Conservation (phyloP, 495 filamentous ascomycete species). For the Hypoxylon crocopeplum region DNA sequence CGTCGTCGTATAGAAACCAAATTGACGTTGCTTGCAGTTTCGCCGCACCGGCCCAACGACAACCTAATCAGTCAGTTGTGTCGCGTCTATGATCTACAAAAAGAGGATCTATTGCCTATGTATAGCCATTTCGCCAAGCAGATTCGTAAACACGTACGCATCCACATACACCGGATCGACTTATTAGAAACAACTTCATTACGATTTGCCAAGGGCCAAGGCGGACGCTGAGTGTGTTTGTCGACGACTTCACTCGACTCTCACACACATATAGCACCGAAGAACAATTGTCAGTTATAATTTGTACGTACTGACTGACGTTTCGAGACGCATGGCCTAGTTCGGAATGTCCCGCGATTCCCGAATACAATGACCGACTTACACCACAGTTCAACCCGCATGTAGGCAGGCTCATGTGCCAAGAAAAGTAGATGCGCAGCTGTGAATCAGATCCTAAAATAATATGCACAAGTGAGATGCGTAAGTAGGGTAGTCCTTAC, state of each 20-base stretch:
- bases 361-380: conserved; percentile 40
- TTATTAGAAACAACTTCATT: conserved; percentile 31
- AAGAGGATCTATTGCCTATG: conserved; percentile 21
- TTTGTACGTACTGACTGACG: conserved; percentile 24
- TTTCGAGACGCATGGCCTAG: conserved; percentile 13
- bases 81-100: conserved; percentile 22
- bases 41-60: conserved; percentile 18
- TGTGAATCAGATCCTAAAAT: conserved; percentile 40
- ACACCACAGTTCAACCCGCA: conserved; percentile 39
- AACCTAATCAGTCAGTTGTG: conserved; percentile 8
- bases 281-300: not conserved
- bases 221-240: conserved; percentile 22
- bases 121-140: conserved; percentile 35
- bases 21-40: conserved; percentile 15
- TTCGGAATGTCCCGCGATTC: conserved; percentile 37
- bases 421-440: conserved; percentile 37
- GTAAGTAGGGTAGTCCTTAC: conserved; percentile 26
- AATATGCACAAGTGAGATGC: conserved; percentile 35
- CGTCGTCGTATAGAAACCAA: not conserved
- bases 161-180: conserved; percentile 27
- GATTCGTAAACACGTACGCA: conserved; percentile 30
- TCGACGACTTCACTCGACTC: conserved; percentile 13
- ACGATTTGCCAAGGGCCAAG: conserved; percentile 37
- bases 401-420: conserved; percentile 36
- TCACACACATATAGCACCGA: conserved; percentile 21